Evolutionary conservation across 306 rosid species (phyloP), one percentile per base, ranked within the genome.

Genomic region (Mucuna pruriens): DNA sequence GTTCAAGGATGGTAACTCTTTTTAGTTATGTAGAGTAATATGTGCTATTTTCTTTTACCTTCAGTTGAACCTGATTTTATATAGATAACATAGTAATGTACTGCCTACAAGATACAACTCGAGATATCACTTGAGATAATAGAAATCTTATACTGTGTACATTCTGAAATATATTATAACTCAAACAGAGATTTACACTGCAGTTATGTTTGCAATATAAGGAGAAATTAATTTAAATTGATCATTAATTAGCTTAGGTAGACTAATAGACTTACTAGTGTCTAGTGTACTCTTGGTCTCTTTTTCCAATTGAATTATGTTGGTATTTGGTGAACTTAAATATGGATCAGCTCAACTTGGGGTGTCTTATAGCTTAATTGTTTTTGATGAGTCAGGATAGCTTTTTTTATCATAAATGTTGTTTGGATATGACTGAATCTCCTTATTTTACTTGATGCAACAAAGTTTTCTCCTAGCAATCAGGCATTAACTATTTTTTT

Each of bases 1-100:
- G 31, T 44, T 69, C 44, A 71, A 80, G 64, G 71, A 70, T 70
- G 71, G 45, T 20, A 33, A 58, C 39, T 31, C 44, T 79, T 31
- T 22, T 26, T 67, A 40, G 16, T 67, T 67, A 10, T 64, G 20
- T 22, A 3, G 9, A 51, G 42, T 38, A 11, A 40, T 26, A 44
- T 29, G 48, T 7, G 19, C 25, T 40, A 10, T 40, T 68, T 69
- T 58, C 39, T 42, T 79, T 64, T 11, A 11, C 55, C 48, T 39
- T 55, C 22, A 67, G 49, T 39, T 58, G 20, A 69, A 57, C 12
- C 9, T 68, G 74, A 68, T 42, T 68, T 33, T 44, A 19, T 31
- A 49, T 20, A 44, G 20, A 57, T 31, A 33, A 60, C 26, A 33
- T 6, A 13, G 63, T 70, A 58, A 19, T 46, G 48, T 29, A 23